Percentiles rank a stretch among this genome's conserved stretches.
These are phyloP conservation scores for Penstemon eatonii DNA, from an alignment of 257 asterid species.

Conservation along the genomic window DNA sequence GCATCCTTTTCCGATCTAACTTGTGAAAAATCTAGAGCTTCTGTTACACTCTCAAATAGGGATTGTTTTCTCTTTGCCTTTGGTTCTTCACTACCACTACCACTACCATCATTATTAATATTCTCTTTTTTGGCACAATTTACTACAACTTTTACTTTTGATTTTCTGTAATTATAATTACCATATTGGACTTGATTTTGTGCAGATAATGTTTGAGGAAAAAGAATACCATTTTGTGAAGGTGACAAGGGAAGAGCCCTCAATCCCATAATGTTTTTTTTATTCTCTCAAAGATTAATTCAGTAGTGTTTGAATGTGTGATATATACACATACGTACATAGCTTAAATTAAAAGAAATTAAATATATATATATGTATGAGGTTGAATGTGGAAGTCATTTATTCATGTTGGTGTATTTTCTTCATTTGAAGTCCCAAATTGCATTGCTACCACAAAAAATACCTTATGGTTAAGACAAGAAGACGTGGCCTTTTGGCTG, in stretches of 20 bases:
- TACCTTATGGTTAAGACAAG: conserved; percentile 43
- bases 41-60: conserved; percentile 64
- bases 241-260: conserved; percentile 56
- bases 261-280: conserved; percentile 41
- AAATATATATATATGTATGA: conserved; percentile 13
- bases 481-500: conserved; percentile 59
- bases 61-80: conserved; percentile 47
- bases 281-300: neutral
- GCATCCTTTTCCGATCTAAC: conserved; percentile 81
- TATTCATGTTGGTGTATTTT: conserved; percentile 7
- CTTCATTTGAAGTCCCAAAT: neutral
- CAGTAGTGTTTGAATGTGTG: neutral
- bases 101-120: too few relatives aligned
- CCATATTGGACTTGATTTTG: conserved; percentile 12
- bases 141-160: conserved; percentile 26
- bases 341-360: neutral
- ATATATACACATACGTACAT: neutral
- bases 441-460: conserved; percentile 41
- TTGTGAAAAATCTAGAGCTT: conserved; percentile 85
- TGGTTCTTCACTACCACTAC: conserved; percentile 26
- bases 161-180: conserved; percentile 21
- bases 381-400: conserved; percentile 23
- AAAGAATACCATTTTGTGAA: conserved; percentile 47
- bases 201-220: conserved; percentile 25
- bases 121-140: conserved; percentile 51